Evolutionary conservation across 441 rosid genomes (phyloP).

Genomic region (Manihot esculenta): DNA sequence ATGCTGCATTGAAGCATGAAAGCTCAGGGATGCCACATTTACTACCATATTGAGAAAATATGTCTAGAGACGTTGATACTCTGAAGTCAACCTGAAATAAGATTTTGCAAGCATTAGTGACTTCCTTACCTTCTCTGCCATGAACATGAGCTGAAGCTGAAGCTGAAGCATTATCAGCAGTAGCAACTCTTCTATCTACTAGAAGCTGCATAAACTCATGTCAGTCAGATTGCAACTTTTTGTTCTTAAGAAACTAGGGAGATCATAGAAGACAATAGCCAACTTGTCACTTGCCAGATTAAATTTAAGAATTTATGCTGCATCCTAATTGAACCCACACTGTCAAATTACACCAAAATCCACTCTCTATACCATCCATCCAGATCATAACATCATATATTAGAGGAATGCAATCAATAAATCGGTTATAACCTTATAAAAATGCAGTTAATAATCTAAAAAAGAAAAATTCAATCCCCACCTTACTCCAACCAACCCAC

Average conservation of each 20-base stretch:
- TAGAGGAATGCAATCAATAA: background rate
- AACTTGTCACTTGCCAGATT: background rate
- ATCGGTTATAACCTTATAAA: background rate
- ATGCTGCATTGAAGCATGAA: background rate
- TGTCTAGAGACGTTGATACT: background rate
- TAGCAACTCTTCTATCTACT: conserved; percentile 42
- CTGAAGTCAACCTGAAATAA: background rate
- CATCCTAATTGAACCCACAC: background rate
- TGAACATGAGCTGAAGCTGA: conserved; percentile 49
- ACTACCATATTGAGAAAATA: background rate
- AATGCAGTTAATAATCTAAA: background rate
- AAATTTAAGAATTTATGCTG: conserved; percentile 10
- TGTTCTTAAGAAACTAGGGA: background rate
- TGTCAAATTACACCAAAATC: background rate
- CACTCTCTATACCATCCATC: no score
- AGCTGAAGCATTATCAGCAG: conserved; percentile 37
- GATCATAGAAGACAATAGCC: background rate
- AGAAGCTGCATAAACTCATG: conserved; percentile 43
- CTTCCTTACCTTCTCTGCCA: conserved; percentile 42
- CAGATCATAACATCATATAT: no score
- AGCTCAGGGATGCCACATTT: background rate
- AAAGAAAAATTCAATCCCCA: background rate
- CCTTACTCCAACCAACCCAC: background rate
- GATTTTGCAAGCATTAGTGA: background rate
- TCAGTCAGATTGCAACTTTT: conserved; percentile 8